Evolutionary conservation across 2,329 filamentous ascomycete genomes (phyloP).

Genomic region (Cladosporium austrohemisphaericum): DNA sequence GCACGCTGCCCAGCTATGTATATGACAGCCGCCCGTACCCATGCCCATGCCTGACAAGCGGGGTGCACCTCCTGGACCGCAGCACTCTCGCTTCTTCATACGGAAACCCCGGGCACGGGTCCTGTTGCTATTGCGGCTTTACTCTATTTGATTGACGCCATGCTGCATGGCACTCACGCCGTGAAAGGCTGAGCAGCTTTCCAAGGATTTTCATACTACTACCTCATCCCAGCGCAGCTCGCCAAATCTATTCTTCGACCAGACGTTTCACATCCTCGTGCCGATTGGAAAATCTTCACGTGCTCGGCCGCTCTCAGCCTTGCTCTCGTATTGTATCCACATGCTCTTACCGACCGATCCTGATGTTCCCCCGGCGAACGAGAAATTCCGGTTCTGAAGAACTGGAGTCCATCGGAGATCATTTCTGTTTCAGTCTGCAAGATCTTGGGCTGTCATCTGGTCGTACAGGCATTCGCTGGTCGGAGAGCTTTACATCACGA

Average conservation of each 20-base stretch:
- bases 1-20: background rate
- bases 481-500: no score
- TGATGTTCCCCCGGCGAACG: no score
- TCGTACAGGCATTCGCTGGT: no score
- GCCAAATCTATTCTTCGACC: background rate
- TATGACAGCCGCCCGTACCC: background rate
- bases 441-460: no score
- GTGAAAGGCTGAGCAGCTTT: background rate
- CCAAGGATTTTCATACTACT: background rate
- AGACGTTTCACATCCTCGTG: background rate
- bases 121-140: conserved; percentile 6
- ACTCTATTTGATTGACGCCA: conserved; percentile 5
- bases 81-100: background rate
- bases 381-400: no score
- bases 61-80: background rate
- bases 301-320: background rate
- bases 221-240: background rate
- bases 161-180: background rate
- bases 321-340: background rate
- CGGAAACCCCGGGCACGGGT: background rate
- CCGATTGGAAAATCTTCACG: background rate
- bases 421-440: no score
- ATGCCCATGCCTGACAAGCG: background rate
- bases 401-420: no score
- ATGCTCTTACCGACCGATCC: no score